Conservation (phyloP, 192 early-diverging fungal genomes). For the Backusella circina region DNA sequence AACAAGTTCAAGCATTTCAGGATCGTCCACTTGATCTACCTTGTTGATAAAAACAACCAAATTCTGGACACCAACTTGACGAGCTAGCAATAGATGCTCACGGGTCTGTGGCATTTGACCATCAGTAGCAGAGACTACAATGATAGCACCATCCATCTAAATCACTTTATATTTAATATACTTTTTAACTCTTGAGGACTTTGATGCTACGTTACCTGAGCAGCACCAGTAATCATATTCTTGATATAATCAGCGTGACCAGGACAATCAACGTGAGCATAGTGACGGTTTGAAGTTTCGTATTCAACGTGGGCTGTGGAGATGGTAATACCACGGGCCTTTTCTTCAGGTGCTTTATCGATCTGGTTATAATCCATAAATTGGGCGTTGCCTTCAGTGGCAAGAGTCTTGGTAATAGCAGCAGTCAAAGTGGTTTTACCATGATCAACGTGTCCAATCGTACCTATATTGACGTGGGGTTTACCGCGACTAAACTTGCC, state of each 20-base stretch:
- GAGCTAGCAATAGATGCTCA: conserved; percentile 93
- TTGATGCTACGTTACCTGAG: no score
- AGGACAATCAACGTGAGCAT: conserved; percentile 95
- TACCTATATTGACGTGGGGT: conserved; percentile 97
- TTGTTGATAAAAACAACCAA: conserved; percentile 99
- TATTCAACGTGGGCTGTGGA: conserved; percentile 96
- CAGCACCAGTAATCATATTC: conserved; percentile 96
- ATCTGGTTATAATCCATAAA: conserved; percentile 94
- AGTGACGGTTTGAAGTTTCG: conserved; percentile 85
- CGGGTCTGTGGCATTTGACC: conserved; percentile 98
- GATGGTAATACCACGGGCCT: conserved; percentile 96
- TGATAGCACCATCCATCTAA: conserved; percentile 94
- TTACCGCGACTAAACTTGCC: conserved; percentile 75
- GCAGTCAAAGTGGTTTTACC: conserved; percentile 97
- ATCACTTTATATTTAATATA: not conserved
- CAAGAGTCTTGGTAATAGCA: conserved; percentile 95
- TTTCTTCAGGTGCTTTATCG: conserved; percentile 98
- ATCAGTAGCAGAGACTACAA: conserved; percentile 95
- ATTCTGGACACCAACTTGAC: conserved; percentile 89
- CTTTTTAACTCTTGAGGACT: no score
- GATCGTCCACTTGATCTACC: conserved; percentile 93
- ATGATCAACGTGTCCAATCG: conserved; percentile 98
- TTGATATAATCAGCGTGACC: conserved; percentile 99
- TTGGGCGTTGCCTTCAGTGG: conserved; percentile 71
- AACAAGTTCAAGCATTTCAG: conserved; percentile 96